phyloP scores from a whole-genome alignment of 2,329 filamentous ascomycete species.

The Fusarium buharicum region DNA sequence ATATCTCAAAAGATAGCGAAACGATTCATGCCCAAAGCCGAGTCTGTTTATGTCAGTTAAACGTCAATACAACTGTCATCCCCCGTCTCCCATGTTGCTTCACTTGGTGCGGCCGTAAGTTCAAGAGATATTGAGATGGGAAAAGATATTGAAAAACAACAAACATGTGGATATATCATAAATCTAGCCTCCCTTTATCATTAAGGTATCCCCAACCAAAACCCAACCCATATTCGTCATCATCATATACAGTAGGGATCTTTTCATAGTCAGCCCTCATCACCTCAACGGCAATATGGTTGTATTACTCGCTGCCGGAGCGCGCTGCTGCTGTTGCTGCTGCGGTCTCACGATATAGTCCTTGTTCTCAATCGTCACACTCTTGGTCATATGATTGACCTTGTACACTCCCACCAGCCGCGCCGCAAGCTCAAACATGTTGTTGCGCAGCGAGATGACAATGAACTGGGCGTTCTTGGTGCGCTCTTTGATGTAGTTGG shows the following conservation, averaged over 20 bases:
- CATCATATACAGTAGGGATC: constrained; percentile 28
- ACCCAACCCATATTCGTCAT: constrained; percentile 35
- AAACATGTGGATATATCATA: constrained; percentile 42
- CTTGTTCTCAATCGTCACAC: constrained; percentile 85
- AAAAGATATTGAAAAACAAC: constrained; percentile 2
- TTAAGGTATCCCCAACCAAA: constrained; percentile 35
- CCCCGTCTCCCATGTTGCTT: background rate
- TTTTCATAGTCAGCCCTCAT: constrained; percentile 15
- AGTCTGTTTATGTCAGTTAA: background rate
- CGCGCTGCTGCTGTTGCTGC: constrained; percentile 50
- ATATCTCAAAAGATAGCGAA: background rate
- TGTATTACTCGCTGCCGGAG: constrained; percentile 45
- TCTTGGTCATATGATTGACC: constrained; percentile 98
- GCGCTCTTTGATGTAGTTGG: constrained; percentile 98
- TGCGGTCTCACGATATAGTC: constrained; percentile 71
- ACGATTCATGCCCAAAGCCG: background rate
- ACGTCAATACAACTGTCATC: background rate
- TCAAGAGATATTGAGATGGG: no score
- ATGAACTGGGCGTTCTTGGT: constrained; percentile 99
- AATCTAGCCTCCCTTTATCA: constrained; percentile 39
- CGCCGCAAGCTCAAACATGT: constrained; percentile 99
- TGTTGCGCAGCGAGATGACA: constrained; percentile 96
- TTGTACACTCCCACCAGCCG: constrained; percentile 98
- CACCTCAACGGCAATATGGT: constrained; percentile 52
- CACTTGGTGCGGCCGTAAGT: background rate